These are phyloP conservation scores for Ceratocystis lukuohia DNA, from an alignment of 2,329 filamentous ascomycete species.

Conservation along the genomic window DNA sequence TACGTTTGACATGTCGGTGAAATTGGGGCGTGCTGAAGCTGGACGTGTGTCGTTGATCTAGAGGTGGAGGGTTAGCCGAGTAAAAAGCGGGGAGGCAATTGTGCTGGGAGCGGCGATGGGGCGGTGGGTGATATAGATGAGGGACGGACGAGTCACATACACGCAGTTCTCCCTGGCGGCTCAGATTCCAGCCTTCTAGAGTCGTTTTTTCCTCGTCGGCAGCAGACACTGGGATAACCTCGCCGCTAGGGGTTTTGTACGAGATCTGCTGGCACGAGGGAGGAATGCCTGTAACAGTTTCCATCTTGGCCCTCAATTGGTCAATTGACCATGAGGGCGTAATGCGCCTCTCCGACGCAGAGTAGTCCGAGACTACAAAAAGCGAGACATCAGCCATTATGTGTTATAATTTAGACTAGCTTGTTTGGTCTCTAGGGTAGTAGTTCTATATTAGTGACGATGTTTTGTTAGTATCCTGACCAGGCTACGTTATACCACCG, in stretches of 20 bases:
- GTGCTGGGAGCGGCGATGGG: not conserved
- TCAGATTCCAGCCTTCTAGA: constrained; percentile 52
- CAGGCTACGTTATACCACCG: not conserved
- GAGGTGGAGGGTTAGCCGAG: not conserved
- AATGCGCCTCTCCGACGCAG: constrained; percentile 76
- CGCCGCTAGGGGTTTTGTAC: constrained; percentile 47
- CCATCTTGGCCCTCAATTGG: constrained; percentile 73
- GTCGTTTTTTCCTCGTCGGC: constrained; percentile 57
- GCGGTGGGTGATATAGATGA: not conserved
- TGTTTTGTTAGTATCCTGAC: not conserved
- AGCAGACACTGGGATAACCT: constrained; percentile 52
- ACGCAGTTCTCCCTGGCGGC: constrained; percentile 64
- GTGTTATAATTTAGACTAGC: not conserved
- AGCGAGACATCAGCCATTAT: constrained; percentile 60
- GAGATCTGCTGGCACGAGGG: constrained; percentile 63
- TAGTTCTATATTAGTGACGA: not conserved
- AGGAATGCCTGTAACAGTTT: constrained; percentile 85
- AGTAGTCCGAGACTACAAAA: constrained; percentile 60
- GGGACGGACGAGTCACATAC: constrained; percentile 43
- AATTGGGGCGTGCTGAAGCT: constrained; percentile 60
- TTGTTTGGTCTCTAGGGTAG: not conserved
- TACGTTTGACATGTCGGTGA: constrained; percentile 65
- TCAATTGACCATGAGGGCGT: constrained; percentile 83
- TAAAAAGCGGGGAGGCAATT: not conserved
- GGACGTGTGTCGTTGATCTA: constrained; percentile 74